Evolutionary conservation across 176 grass and related monocot genomes (phyloP), one percentile per base, ranked within the genome.

Genomic region (Aechmea fasciata): DNA sequence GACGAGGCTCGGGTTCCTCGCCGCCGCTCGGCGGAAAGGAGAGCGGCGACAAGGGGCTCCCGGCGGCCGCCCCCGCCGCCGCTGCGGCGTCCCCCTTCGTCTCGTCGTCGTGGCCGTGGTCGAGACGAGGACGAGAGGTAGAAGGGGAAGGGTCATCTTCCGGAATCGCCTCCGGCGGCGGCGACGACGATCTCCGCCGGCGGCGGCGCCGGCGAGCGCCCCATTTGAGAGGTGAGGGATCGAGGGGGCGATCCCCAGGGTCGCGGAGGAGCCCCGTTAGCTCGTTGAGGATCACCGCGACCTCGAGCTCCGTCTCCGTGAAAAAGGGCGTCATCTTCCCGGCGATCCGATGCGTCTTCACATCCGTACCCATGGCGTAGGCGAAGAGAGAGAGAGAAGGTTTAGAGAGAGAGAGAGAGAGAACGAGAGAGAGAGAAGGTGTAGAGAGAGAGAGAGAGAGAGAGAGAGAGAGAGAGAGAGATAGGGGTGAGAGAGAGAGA

Each of bases 1-100:
- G 72, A 0, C 1, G 49, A 24, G 12, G 3, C 18, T 53, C 47
- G 50, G 11, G 49, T 2, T 75, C 73, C 25, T 75, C 73, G 49
- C 63, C 14, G 13, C 73, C 73, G 63, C 73, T 75, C 9, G 50
- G 49, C 1, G 64, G 73, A 63, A 75, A 75, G 63, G 49, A 75
- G 49, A 75, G 73, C 14, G 73, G 73, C 8, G 73, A 52, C 5
- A 49, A 10, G 14, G 73, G 73, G 49, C 73, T 75, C 12, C 24
- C 51, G 49, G 63, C 41, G 13, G 22, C 24, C 9, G 62, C 23
- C 14, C 63, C 13, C 24, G 9, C 52, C 63, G 49, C 3, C 59
- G 49, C 8, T 15, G 24, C n/a, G 23, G 9, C 13, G 29, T 49
- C 28, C 61, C 48, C 26, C 47, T 12, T 51, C 49, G 25, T 66